phyloP scores from a whole-genome alignment of 2,329 filamentous ascomycete genomes.

The Pyricularia sp. region DNA sequence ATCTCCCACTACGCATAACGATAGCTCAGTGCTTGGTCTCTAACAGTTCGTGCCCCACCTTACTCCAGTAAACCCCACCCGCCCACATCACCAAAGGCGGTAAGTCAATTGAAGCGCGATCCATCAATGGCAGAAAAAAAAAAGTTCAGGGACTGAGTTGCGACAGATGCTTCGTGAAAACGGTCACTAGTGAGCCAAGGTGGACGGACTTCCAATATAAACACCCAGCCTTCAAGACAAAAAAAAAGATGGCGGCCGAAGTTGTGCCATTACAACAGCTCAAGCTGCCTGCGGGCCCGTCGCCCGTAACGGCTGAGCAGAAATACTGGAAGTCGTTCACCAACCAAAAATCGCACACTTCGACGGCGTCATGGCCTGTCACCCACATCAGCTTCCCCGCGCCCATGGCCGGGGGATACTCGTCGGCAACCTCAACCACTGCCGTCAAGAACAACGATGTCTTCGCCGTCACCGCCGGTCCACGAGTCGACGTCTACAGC shows the following conservation, averaged over 20 bases:
- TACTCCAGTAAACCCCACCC: background rate
- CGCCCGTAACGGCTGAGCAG: conserved; percentile 82
- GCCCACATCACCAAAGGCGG: background rate
- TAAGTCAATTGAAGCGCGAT: background rate
- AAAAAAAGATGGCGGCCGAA: conserved; percentile 67
- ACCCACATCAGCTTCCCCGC: conserved; percentile 76
- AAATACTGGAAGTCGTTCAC: conserved; percentile 95
- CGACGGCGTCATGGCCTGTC: conserved; percentile 80
- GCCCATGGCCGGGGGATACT: conserved; percentile 21
- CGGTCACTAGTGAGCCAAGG: background rate
- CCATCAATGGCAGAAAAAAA: background rate
- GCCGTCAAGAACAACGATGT: conserved; percentile 50
- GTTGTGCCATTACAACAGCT: conserved; percentile 71
- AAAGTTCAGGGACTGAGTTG: background rate
- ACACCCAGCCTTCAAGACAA: conserved; percentile 5
- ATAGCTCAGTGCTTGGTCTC: background rate
- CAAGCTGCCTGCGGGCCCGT: conserved; percentile 75
- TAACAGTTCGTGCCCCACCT: background rate
- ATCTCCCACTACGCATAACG: no score
- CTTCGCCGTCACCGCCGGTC: conserved; percentile 92
- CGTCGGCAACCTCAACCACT: conserved; percentile 20
- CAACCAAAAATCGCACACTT: conserved; percentile 81
- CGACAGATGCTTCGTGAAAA: background rate
- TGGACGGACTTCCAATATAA: background rate
- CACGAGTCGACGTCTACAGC: conserved; percentile 88